These are phyloP conservation scores for Blastobotrys americana DNA, from an alignment of 805 yeast genomes.

Conservation along the genomic window DNA sequence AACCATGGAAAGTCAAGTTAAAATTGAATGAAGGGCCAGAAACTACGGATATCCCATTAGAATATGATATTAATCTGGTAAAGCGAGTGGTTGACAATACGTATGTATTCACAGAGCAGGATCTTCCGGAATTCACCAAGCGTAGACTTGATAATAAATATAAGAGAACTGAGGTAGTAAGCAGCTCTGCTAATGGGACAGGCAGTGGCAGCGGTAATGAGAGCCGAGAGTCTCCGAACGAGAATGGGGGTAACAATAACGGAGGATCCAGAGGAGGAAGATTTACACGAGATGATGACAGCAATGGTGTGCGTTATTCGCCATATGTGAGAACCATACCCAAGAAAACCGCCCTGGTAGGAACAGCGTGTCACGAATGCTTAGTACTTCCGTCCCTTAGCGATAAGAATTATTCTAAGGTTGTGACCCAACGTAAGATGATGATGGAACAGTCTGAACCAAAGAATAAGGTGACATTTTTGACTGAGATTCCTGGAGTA, in stretches of 20 bases:
- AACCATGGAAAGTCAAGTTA: constrained; percentile 30
- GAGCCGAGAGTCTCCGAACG: too few species aligned
- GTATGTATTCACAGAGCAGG: constrained; percentile 81
- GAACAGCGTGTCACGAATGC: constrained; percentile 90
- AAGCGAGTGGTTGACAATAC: constrained; percentile 79
- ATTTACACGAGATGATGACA: neutral
- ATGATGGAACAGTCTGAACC: constrained; percentile 33
- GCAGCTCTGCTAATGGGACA: neutral
- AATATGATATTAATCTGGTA: constrained; percentile 71
- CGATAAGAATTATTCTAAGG: constrained; percentile 63
- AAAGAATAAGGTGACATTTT: constrained; percentile 61
- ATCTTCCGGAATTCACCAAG: constrained; percentile 42
- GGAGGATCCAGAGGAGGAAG: neutral
- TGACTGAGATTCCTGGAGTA: constrained; percentile 80
- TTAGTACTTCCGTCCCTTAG: constrained; percentile 71
- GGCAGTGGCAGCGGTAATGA: neutral
- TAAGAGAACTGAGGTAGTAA: neutral
- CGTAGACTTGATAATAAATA: constrained; percentile 16
- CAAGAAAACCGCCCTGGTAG: constrained; percentile 74
- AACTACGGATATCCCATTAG: constrained; percentile 62
- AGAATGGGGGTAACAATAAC: neutral
- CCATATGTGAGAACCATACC: constrained; percentile 86
- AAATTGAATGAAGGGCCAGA: constrained; percentile 34
- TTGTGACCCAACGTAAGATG: constrained; percentile 50
- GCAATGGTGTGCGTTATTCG: constrained; percentile 38